phyloP scores from a whole-genome alignment of 768 basidiomycete genomes.

The Mrakia hoshinonis region DNA sequence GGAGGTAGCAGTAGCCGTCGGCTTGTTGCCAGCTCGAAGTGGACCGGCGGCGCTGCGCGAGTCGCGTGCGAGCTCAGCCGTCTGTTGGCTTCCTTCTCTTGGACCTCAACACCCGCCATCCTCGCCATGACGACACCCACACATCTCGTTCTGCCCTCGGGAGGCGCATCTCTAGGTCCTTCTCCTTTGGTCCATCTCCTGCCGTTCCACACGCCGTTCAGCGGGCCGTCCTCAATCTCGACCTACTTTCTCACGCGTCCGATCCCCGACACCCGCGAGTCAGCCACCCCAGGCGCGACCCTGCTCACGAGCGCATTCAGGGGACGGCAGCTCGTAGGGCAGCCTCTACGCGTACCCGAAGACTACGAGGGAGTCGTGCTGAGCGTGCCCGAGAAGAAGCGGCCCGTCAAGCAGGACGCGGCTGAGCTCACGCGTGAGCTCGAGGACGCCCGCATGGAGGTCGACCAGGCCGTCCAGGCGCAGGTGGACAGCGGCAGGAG shows the following conservation, averaged over 20 bases:
- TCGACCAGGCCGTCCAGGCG: not conserved
- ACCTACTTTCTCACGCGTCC: constrained; percentile 59
- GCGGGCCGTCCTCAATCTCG: constrained; percentile 62
- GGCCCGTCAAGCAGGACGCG: not conserved
- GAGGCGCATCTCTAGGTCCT: not conserved
- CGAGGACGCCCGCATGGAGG: not conserved
- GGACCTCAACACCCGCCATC: too few relatives aligned
- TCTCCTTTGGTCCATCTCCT: constrained; percentile 46
- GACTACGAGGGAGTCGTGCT: constrained; percentile 19
- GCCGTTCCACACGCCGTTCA: constrained; percentile 69
- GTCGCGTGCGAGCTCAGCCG: too few relatives aligned
- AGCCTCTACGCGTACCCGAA: constrained; percentile 2
- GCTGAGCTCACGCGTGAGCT: not conserved
- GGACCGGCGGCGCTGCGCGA: too few relatives aligned
- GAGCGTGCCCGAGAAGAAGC: not conserved
- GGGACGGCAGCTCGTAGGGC: constrained; percentile 26
- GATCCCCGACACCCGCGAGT: not conserved
- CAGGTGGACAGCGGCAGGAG: not conserved
- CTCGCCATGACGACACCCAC: not conserved
- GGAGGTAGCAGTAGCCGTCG: too few relatives aligned
- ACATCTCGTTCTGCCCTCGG: not conserved
- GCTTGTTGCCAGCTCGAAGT: too few relatives aligned
- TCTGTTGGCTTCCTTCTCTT: not conserved
- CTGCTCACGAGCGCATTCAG: constrained; percentile 18
- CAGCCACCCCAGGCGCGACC: not conserved